Percentiles rank a stretch among this genome's conserved stretches.
phyloP scores from a whole-genome alignment of 306 rosid genomes.

The Luffa aegyptiaca region DNA sequence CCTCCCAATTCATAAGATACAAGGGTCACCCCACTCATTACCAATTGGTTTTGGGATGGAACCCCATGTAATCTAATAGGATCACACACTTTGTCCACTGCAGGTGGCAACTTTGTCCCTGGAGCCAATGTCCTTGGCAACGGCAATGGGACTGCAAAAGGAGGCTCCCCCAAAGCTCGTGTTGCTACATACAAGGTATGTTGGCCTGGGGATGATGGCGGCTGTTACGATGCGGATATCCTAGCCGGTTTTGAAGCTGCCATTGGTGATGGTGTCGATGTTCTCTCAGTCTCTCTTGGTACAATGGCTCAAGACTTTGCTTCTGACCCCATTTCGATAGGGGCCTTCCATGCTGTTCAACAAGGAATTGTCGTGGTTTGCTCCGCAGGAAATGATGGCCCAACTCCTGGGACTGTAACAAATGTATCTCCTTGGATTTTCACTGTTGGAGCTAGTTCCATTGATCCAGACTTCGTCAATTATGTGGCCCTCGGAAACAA shows the following conservation, averaged over 20 bases:
- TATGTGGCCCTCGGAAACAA: neutral
- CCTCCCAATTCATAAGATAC: too few species aligned
- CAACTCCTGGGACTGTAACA: neutral
- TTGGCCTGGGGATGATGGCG: neutral
- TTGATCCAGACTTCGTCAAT: neutral
- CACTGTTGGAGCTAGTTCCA: neutral
- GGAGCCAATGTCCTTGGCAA: neutral
- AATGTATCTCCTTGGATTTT: neutral
- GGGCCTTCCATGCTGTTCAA: neutral
- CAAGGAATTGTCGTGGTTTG: neutral
- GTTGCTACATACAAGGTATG: neutral
- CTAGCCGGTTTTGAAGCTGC: neutral
- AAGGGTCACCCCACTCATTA: too few species aligned
- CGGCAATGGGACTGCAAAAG: conserved; percentile 1
- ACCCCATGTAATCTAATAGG: too few species aligned
- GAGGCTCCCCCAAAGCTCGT: neutral
- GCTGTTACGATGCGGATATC: neutral
- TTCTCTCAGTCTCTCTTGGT: neutral
- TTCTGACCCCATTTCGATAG: neutral
- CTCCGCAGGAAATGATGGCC: neutral
- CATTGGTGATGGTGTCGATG: neutral
- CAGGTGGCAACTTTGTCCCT: neutral
- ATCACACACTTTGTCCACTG: neutral
- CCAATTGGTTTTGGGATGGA: too few species aligned
- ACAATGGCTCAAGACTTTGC: neutral